Evolutionary conservation across 1,284 basidiomycete genomes (phyloP).

Genomic region (Stygiomarasmius scandens): DNA sequence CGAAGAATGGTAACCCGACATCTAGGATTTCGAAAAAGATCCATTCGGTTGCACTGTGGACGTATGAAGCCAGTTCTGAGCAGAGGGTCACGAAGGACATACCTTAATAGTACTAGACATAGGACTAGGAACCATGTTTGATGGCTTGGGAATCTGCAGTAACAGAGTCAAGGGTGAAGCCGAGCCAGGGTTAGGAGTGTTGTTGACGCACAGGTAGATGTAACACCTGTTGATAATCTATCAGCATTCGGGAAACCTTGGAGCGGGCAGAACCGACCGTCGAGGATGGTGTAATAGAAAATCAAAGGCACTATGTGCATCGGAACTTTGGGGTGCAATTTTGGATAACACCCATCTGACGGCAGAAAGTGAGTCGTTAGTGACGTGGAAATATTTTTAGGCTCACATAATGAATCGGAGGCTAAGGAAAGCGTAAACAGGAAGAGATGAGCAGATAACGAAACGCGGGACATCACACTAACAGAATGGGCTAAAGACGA

Average conservation of each 20-base stretch:
- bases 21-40: conserved; percentile 55
- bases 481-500: conserved; percentile 38
- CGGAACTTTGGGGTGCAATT: conserved; percentile 48
- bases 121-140: conserved; percentile 82
- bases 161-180: background rate
- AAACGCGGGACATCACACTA: too few relatives aligned
- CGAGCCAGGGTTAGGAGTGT: conserved; percentile 11
- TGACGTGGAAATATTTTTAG: background rate
- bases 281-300: conserved; percentile 86
- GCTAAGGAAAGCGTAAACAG: conserved; percentile 21
- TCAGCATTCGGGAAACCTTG: background rate
- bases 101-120: conserved; percentile 39
- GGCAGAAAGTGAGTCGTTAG: background rate
- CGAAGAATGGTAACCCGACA: conserved; percentile 39
- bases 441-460: conserved; percentile 2
- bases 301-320: conserved; percentile 61
- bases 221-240: conserved; percentile 66
- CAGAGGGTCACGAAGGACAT: too few relatives aligned
- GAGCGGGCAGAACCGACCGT: conserved; percentile 33
- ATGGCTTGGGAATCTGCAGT: conserved; percentile 66
- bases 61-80: too few relatives aligned
- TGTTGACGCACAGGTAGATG: conserved; percentile 61
- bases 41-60: conserved; percentile 50
- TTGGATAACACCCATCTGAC: conserved; percentile 55
- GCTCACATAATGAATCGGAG: conserved; percentile 44